Base-by-base conservation (phyloP, 441 rosid species). In the Hura crepitans region DNA sequence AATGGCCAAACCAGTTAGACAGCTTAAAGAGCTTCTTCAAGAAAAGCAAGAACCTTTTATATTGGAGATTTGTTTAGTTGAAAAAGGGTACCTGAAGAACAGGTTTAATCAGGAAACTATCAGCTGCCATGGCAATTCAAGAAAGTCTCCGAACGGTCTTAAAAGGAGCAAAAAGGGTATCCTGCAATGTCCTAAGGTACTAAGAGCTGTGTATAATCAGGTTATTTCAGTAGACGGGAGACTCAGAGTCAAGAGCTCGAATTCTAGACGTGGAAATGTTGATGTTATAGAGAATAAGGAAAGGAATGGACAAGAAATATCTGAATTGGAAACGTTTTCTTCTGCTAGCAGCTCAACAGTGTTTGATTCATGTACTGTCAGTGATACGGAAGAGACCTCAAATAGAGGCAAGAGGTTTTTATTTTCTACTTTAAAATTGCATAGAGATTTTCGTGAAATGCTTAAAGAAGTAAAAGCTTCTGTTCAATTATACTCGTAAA, bases 1-100 rank as follows among this genome's bases (percentile, higher is more conserved):
- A 30, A 23, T 25, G 43, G 84, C 79, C 37, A 63, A 76, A 53
- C 77, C 70, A 61, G 74, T 56, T 5, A 82, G 69, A 68, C 81
- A 68, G 50, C 94, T 89, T 45, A 72, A 77, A 46, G 84, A 88
- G 25, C 69, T 85, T 31, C 94, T 89, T 37, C 74, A 76, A 56
- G 87, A 86, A 46, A 78, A 81, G 65, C 89, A 89, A 62, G 94
- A 89, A 50, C 91, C 91, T 70, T 86, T 86, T 65, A 49, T 74
- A 27, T 76, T 80, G 4, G 80, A 83, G 35, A 68, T 66, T 72
- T 80, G 77, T 73, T 84, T 83, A 6, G 39, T 70, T 1, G 88
- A 86, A 72, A 83, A 75, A 77, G 75, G 85, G 54, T 61, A 20
- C 57, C 31, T 17, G 6, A 72, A 65, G 35, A 74, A 75, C 47